phyloP scores from a whole-genome alignment of 345 rosid genomes.

The Salix exigua region DNA sequence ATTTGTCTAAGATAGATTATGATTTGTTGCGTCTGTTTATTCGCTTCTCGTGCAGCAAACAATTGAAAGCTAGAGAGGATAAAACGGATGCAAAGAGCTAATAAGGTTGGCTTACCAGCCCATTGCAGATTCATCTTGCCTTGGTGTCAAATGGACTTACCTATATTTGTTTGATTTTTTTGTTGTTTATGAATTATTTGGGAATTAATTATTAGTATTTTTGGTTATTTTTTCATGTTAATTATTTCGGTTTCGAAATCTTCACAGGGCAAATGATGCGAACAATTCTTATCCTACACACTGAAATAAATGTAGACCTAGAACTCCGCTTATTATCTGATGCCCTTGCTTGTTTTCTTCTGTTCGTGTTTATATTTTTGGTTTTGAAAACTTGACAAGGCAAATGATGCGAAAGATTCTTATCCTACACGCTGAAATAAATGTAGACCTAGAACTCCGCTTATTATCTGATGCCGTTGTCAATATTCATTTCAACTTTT shows the following conservation, averaged over 20 bases:
- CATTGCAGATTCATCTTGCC: constrained; percentile 39
- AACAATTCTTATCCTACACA: constrained; percentile 38
- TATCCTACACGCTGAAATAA: constrained; percentile 52
- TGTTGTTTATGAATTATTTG: background rate
- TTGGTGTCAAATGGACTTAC: constrained; percentile 58
- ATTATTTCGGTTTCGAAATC: no score
- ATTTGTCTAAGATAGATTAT: no score
- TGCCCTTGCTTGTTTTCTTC: constrained; percentile 16
- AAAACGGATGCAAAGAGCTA: constrained; percentile 48
- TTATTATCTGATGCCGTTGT: constrained; percentile 56
- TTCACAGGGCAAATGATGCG: no score
- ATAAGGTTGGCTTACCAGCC: constrained; percentile 60
- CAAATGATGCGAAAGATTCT: constrained; percentile 50
- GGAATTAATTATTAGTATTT: constrained; percentile 21
- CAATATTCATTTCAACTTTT: background rate
- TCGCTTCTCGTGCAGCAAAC: constrained; percentile 31
- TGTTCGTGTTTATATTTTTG: no score
- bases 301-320: constrained; percentile 35
- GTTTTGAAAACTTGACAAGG: constrained; percentile 14
- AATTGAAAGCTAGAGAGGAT: constrained; percentile 34
- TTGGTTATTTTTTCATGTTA: no score
- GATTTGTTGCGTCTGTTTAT: constrained; percentile 45
- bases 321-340: constrained; percentile 61
- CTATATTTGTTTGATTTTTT: constrained; percentile 16
- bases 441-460: constrained; percentile 44